Evolutionary conservation across 73 alveolate genomes (phyloP).

Genomic region (Paramecium primaurelia): DNA sequence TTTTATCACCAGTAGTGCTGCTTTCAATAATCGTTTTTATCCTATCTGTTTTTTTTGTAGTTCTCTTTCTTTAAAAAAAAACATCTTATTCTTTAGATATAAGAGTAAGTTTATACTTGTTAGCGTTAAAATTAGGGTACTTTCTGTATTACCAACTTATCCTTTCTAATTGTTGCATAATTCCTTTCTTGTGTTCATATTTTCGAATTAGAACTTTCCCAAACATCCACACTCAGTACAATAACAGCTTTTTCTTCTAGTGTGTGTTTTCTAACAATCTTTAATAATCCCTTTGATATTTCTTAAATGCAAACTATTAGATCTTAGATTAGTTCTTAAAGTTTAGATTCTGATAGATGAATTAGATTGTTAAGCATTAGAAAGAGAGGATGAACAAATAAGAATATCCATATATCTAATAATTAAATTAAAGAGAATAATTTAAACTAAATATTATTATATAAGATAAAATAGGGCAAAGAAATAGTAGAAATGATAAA

Average conservation of each 20-base stretch:
- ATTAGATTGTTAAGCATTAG: neutral
- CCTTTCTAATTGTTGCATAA: neutral
- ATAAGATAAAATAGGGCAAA: neutral
- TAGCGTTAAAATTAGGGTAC: neutral
- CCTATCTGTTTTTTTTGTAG: neutral
- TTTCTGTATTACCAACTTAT: neutral
- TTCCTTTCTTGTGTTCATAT: neutral
- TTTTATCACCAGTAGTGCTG: neutral
- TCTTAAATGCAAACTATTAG: neutral
- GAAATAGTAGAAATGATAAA: neutral
- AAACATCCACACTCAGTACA: neutral
- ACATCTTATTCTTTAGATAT: neutral
- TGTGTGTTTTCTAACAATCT: neutral
- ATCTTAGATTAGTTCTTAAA: neutral
- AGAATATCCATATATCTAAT: neutral
- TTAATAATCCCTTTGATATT: neutral
- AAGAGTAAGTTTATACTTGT: neutral
- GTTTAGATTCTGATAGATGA: neutral
- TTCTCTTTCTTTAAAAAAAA: neutral
- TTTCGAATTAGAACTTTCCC: neutral
- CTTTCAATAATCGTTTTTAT: neutral
- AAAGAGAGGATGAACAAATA: neutral
- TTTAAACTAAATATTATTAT: no score
- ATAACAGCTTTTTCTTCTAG: conserved; percentile 19
- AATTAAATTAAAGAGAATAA: neutral